Base-by-base conservation (phyloP, 768 basidiomycete genomes). In the Tulasnella sp. region DNA sequence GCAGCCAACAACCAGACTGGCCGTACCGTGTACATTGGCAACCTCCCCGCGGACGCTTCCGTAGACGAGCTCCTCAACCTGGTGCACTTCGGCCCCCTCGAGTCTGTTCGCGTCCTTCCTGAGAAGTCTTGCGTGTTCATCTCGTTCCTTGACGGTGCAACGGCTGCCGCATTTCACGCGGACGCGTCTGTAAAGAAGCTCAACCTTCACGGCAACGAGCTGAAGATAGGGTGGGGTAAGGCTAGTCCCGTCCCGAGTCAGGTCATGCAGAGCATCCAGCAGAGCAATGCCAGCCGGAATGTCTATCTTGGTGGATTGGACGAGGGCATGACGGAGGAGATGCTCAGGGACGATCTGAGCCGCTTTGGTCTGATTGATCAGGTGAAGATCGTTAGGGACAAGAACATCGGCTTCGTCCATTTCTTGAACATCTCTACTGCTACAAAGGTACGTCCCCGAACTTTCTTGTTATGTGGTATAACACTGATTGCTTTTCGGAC, bases 141-240 rank as follows among this genome's bases (percentile, higher is more conserved):
- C 59, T 96, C 92, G 27, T 99, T 98, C 83, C 79, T 99, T 56
- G 93, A 99, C 60, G 86, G 85, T 21, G 77, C 82, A 27, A 96
- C 89, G 4, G 92, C 96, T 8, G 89, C 91, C 0, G 92, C 92
- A 0, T 99, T 99, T 80, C 90, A 94, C 67, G 93, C 94, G 41
- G 96, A 98, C 67, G 94, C 94, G 1, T 84, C 86, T 30, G 84
- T 97, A 70, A 92, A 96, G 75, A 97, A 96, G 70, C 74, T 98
- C 62, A 73, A 87, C 19, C 76, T 99, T 12, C 94, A 97, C 68
- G 89, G 87, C 2, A 92, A 96, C 70, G 96, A 97, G 70, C 83
- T 99, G 66, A 93, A 93, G 74, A 93, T 99, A 63, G 96, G 96
- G 21, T 99, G 94, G 94, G 96, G 94, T 25, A 96, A 98, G 70